Evolutionary conservation across 371 early-diverging fungal species (phyloP), one percentile per base, ranked within the genome.

Genomic region (Thermomucor indicae-seudaticae): DNA sequence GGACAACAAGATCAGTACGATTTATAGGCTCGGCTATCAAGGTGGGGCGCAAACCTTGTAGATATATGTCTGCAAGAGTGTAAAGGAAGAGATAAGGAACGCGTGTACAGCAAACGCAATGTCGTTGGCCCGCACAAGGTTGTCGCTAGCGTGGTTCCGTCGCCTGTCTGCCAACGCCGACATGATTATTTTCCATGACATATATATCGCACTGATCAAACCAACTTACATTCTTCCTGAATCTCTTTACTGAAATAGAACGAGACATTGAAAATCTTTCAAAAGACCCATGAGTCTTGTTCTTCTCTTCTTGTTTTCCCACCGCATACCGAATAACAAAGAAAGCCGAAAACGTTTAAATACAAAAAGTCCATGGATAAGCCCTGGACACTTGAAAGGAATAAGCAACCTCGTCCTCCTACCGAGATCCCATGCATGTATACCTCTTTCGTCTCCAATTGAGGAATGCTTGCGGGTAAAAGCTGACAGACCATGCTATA

Each of bases 71-170:
- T 95, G 95, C 0, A 57, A 52, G 27, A 91, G 58, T 0, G 91
- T 88, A 8, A 92, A 53, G 3, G 61, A 43, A 1, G 90, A 81
- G 4, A 93, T 61, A 1, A 76, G 20, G 25, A 92, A 71, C 4
- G 96, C 94, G 66, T 97, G 96, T 22, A 83, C 65, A 4, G 91
- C 80, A 66, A 97, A 97, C 24, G 88, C 70, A 30, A 95, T 87
- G 70, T 97, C 97, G 55, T 96, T 94, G 50, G 83, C 67, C 23
- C 85, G 82, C 2, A 96, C 90, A 20, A 92, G 68, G 51, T 84
- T 86, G 4, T 76, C 74, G n/a, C 75, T 77, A 2, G 81, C 85
- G 25, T 79, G 59, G 49, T 91, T 79, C 23, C 91, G 83, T 35
- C 69, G 65, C 29, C 65, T 78, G 66, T 92, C 74, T 74, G 48